These are phyloP conservation scores for Fraxinus anomala DNA, from an alignment of 257 asterid species.

Conservation along the genomic window DNA sequence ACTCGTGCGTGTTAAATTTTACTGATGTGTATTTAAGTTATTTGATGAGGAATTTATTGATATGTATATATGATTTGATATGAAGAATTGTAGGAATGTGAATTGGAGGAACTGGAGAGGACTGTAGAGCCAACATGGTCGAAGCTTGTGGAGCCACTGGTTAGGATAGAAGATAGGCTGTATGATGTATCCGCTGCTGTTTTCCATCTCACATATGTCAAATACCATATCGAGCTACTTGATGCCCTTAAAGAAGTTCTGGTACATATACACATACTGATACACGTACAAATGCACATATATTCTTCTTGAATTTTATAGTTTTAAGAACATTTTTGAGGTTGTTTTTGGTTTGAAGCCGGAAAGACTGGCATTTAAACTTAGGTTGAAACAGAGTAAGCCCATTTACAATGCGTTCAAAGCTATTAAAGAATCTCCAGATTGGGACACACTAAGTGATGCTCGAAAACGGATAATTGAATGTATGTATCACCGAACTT, in stretches of 20 bases:
- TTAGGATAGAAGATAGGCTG: constrained; percentile 43
- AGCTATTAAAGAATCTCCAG: constrained; percentile 45
- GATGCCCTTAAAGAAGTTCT: constrained; percentile 52
- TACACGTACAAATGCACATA: too few species aligned
- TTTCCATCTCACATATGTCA: constrained; percentile 45
- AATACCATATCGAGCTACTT: constrained; percentile 45
- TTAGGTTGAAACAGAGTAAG: constrained; percentile 50
- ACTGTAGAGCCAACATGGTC: constrained; percentile 53
- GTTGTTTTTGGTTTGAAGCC: constrained; percentile 35
- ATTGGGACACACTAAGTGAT: constrained; percentile 47
- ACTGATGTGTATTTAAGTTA: too few species aligned
- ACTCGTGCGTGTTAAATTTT: constrained; percentile 29
- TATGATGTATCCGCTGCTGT: constrained; percentile 48
- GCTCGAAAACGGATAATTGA: constrained; percentile 55
- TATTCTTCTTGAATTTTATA: not conserved
- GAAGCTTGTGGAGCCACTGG: constrained; percentile 54
- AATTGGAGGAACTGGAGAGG: constrained; percentile 44
- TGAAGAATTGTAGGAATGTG: constrained; percentile 34
- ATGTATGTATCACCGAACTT: constrained; percentile 25
- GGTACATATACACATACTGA: constrained; percentile 25
- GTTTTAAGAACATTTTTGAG: not conserved
- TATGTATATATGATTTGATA: not conserved
- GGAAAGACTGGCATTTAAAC: constrained; percentile 42
- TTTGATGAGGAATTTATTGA: not conserved
- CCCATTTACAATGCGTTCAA: constrained; percentile 51